Conservation (phyloP, 805 yeast genomes). For the Yarrowia divulgata region DNA sequence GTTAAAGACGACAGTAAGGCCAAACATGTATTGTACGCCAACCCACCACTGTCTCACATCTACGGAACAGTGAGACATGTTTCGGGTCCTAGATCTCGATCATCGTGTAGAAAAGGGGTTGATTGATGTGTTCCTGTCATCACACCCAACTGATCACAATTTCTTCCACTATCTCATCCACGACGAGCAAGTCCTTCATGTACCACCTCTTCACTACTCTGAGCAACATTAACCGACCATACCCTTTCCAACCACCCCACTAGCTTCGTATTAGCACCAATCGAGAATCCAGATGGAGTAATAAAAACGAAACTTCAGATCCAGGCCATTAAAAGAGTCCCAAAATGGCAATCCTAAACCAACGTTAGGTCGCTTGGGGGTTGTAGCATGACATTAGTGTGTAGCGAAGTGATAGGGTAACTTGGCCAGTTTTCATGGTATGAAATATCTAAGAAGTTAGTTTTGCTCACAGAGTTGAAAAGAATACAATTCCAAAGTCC, state of each 20-base stretch:
- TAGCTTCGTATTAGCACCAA: no score
- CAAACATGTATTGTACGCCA: no score
- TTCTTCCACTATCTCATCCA: no score
- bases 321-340: not conserved
- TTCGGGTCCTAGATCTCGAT: not conserved
- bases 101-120: no score
- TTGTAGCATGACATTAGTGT: not conserved
- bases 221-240: not conserved
- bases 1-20: no score
- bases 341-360: not conserved
- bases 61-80: not conserved
- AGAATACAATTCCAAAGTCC: not conserved
- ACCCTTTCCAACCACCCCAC: no score
- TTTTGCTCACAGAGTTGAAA: not conserved
- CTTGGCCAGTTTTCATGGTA: not conserved
- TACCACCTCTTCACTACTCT: no score
- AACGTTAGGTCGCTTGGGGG: not conserved
- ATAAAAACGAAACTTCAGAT: not conserved
- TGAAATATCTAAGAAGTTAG: not conserved
- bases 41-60: no score
- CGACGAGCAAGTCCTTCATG: no score
- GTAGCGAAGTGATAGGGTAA: no score
- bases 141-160: no score
- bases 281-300: not conserved
- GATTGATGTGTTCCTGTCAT: not conserved